Evolutionary conservation across 345 rosid genomes (phyloP).

Genomic region (Conringia planisiliqua): DNA sequence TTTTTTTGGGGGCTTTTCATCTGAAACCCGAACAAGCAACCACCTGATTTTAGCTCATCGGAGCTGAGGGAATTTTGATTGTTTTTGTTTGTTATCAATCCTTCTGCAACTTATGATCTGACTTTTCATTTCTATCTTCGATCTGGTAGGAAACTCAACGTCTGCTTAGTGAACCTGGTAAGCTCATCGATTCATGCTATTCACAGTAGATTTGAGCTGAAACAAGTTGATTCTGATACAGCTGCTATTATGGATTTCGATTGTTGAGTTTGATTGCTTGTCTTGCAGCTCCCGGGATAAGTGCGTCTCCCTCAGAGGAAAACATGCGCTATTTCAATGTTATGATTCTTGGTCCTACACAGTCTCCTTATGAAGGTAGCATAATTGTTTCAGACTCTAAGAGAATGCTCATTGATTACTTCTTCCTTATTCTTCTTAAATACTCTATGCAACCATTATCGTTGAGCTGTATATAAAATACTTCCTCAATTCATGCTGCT

Average conservation of each 20-base stretch:
- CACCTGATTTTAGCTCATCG: not conserved
- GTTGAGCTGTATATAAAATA: not conserved
- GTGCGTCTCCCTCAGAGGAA: slow-evolving; percentile 97
- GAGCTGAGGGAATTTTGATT: not conserved
- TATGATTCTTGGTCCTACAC: slow-evolving; percentile 97
- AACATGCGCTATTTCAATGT: slow-evolving; percentile 96
- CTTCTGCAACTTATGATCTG: slow-evolving; percentile 14
- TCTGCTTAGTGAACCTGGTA: slow-evolving; percentile 98
- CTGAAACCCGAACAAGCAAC: not conserved
- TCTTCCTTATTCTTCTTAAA: not conserved
- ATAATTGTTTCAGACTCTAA: not conserved
- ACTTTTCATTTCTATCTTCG: not conserved
- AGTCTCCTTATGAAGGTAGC: slow-evolving; percentile 94
- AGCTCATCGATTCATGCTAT: not conserved
- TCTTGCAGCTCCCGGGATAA: slow-evolving; percentile 87
- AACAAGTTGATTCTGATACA: not conserved
- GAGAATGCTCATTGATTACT: not conserved
- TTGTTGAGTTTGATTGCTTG: not conserved
- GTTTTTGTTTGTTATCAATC: not conserved
- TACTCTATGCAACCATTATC: not conserved
- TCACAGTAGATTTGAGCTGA: not conserved
- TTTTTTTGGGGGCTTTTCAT: not conserved
- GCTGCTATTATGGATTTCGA: not conserved
- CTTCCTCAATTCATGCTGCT: not conserved
- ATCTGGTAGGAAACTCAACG: slow-evolving; percentile 93